These are phyloP conservation scores for Fusarium oligoseptatum DNA, from an alignment of 2,329 filamentous ascomycete species.

Conservation along the genomic window DNA sequence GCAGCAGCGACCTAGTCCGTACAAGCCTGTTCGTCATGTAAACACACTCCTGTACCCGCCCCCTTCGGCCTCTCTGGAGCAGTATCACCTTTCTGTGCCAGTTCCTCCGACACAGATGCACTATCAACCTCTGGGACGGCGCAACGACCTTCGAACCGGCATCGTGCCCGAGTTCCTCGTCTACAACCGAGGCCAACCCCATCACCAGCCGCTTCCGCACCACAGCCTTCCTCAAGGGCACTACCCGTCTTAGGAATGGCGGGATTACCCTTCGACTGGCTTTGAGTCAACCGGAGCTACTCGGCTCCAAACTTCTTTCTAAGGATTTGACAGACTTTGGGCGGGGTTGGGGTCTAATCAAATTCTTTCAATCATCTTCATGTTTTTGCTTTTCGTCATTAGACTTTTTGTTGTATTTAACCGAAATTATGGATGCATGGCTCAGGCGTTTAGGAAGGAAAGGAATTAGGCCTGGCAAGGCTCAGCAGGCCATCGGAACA, in stretches of 20 bases:
- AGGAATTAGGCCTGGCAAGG: conserved; percentile 22
- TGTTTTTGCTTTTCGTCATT: conserved; percentile 31
- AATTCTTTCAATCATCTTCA: conserved; percentile 29
- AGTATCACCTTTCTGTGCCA: conserved; percentile 73
- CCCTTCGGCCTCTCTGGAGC: conserved; percentile 82
- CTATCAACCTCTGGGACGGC: conserved; percentile 81
- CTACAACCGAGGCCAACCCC: conserved; percentile 52
- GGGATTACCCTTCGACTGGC: conserved; percentile 26
- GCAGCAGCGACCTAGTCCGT: conserved; percentile 90
- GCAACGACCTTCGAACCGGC: conserved; percentile 76
- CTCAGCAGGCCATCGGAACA: conserved; percentile 25
- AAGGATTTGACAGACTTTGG: conserved; percentile 13
- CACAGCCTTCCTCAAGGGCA: conserved; percentile 50
- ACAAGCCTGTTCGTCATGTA: conserved; percentile 89
- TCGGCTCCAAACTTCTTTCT: conserved; percentile 5
- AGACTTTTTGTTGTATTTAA: conserved; percentile 43
- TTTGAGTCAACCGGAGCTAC: background rate
- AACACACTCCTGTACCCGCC: conserved; percentile 93
- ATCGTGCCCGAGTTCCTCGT: conserved; percentile 74
- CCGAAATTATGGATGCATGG: conserved; percentile 45
- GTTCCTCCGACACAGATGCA: conserved; percentile 81
- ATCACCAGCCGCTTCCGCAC: conserved; percentile 43
- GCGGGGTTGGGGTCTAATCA: conserved; percentile 3
- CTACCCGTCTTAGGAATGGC: conserved; percentile 53
- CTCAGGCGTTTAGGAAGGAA: conserved; percentile 48